A percentile compares a stretch with the other conserved stretches of the same genome.
These are phyloP conservation scores for Leptographium galeiforme DNA, from an alignment of 2,329 filamentous ascomycete species.

Conservation along the genomic window DNA sequence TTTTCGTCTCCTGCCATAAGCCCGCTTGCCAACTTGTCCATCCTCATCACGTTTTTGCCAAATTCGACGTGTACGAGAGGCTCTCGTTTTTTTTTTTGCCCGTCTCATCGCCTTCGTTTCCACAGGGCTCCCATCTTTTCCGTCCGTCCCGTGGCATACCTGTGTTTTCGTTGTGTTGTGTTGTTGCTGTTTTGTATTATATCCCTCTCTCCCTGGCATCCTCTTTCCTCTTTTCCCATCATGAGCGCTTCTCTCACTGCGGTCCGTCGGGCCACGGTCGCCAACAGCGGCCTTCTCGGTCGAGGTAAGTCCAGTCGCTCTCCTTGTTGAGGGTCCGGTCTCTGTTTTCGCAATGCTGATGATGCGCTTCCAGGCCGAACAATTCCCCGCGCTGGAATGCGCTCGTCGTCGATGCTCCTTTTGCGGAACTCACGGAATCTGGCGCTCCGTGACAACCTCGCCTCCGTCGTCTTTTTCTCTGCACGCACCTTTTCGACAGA, in stretches of 20 bases:
- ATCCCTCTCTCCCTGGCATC: not conserved
- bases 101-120: not conserved
- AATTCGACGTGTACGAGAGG: not conserved
- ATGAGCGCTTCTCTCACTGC: slow-evolving; percentile 46
- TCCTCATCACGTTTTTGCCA: not conserved
- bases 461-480: slow-evolving; percentile 44
- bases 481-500: slow-evolving; percentile 45
- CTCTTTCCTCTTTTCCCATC: slow-evolving; percentile 4
- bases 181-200: not conserved
- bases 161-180: not conserved
- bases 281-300: slow-evolving; percentile 37
- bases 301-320: slow-evolving; percentile 33
- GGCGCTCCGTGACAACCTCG: slow-evolving; percentile 28
- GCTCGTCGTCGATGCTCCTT: slow-evolving; percentile 32
- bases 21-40: not conserved
- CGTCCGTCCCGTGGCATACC: not conserved
- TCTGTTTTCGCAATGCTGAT: too few species aligned
- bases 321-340: too few species aligned
- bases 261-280: slow-evolving; percentile 36
- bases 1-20: not conserved
- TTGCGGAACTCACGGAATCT: slow-evolving; percentile 32
- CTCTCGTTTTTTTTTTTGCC: too few species aligned
- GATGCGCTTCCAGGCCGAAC: slow-evolving; percentile 24
- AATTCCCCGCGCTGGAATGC: slow-evolving; percentile 30
- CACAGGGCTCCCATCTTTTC: not conserved